Evolutionary conservation across 257 asterid genomes (phyloP).

Genomic region (Catharanthus roseus): DNA sequence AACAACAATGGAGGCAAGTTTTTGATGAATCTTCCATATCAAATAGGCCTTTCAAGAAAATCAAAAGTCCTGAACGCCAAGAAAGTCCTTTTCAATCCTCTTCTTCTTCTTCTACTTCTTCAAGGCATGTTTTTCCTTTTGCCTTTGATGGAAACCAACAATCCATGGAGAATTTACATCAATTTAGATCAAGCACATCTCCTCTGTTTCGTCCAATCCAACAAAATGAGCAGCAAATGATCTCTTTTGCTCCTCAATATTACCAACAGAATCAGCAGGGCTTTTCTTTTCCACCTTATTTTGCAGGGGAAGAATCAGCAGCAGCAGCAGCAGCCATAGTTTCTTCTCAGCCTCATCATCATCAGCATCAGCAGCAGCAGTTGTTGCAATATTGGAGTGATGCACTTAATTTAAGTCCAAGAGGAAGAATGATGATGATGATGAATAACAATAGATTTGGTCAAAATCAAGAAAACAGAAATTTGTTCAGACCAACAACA

Average conservation of each 20-base stretch:
- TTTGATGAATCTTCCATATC: slow-evolving; percentile 53
- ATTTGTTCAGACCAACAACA: slow-evolving; percentile 36
- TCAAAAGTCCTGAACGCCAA: slow-evolving; percentile 53
- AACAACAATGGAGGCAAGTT: slow-evolving; percentile 56
- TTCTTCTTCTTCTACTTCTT: slow-evolving; percentile 17
- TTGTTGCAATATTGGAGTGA: slow-evolving; percentile 65
- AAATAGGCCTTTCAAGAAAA: slow-evolving; percentile 54
- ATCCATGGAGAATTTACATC: slow-evolving; percentile 20
- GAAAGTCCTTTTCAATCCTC: slow-evolving; percentile 20
- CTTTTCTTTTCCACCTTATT: slow-evolving; percentile 58
- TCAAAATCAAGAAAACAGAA: slow-evolving; percentile 32
- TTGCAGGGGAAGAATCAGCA: slow-evolving; percentile 42
- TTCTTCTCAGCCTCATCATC: slow-evolving; percentile 12
- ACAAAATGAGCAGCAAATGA: slow-evolving; percentile 63
- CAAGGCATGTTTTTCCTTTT: slow-evolving; percentile 60
- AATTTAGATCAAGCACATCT: slow-evolving; percentile 15
- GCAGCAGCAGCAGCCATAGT: slow-evolving; percentile 46
- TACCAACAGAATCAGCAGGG: slow-evolving; percentile 18
- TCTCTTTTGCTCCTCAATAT: slow-evolving; percentile 55
- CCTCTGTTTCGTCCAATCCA: slow-evolving; percentile 38
- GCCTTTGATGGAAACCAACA: slow-evolving; percentile 40
- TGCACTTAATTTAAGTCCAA: slow-evolving; percentile 67
- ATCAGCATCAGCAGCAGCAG: slow-evolving; percentile 40
- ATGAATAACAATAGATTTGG: slow-evolving; percentile 49
- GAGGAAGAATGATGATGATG: slow-evolving; percentile 83